These are phyloP conservation scores for Eimeria mitis DNA, from an alignment of 169 alveolate species.

Conservation along the genomic window DNA sequence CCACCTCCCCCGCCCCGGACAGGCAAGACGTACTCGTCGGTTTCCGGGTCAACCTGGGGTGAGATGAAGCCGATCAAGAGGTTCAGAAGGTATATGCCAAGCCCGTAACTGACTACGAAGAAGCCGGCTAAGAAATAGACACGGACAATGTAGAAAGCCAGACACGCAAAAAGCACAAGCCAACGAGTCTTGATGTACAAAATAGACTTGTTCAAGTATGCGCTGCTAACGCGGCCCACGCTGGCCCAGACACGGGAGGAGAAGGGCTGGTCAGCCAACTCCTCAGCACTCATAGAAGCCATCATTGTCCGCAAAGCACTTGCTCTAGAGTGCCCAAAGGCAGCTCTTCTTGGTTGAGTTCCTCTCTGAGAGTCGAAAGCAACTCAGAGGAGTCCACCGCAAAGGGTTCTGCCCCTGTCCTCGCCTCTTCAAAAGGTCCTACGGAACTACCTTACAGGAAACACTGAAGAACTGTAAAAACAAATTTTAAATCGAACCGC, in stretches of 20 bases:
- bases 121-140: slow-evolving; percentile 86
- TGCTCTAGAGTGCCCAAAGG: neutral
- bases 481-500: neutral
- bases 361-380: neutral
- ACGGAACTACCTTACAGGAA: neutral
- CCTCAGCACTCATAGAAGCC: slow-evolving; percentile 76
- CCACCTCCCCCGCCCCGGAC: slow-evolving; percentile 79
- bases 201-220: slow-evolving; percentile 85
- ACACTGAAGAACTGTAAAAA: neutral
- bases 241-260: slow-evolving; percentile 57
- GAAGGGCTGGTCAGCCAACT: slow-evolving; percentile 65
- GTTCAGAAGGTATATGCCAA: slow-evolving; percentile 90
- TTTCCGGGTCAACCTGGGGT: slow-evolving; percentile 92
- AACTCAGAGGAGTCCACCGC: slow-evolving; percentile 28
- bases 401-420: neutral
- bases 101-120: slow-evolving; percentile 91
- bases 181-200: slow-evolving; percentile 87
- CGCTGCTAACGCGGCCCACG: slow-evolving; percentile 60
- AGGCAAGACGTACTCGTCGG: slow-evolving; percentile 91
- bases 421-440: neutral
- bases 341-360: neutral
- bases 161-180: slow-evolving; percentile 79
- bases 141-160: slow-evolving; percentile 83
- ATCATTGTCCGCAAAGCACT: slow-evolving; percentile 33
- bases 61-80: slow-evolving; percentile 91